Conservation (phyloP, 2,329 filamentous ascomycete genomes). For the Leptodontidium sp. region DNA sequence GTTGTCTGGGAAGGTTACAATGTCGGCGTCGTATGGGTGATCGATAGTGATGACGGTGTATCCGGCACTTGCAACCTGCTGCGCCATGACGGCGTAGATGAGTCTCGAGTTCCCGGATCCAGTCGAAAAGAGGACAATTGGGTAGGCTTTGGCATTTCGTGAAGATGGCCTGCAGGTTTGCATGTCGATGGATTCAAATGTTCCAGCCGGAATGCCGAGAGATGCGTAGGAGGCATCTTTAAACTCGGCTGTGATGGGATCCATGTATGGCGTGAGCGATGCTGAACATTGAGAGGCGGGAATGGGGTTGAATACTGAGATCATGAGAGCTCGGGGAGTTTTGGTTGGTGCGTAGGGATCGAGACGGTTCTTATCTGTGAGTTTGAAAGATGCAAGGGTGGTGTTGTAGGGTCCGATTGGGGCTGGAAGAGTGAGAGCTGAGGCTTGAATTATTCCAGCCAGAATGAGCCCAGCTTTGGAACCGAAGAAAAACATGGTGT, state of each 20-base stretch:
- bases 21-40: slow-evolving; percentile 48
- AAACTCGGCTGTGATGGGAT: slow-evolving; percentile 43
- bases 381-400: slow-evolving; percentile 26
- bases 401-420: slow-evolving; percentile 34
- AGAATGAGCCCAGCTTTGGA: slow-evolving; percentile 6
- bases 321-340: slow-evolving; percentile 41
- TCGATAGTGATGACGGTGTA: slow-evolving; percentile 49
- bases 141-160: slow-evolving; percentile 28
- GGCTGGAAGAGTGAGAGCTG: slow-evolving; percentile 18
- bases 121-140: slow-evolving; percentile 48
- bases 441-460: slow-evolving; percentile 5
- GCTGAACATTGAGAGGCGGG: slow-evolving; percentile 28
- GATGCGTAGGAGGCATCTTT: slow-evolving; percentile 32
- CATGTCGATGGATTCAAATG: slow-evolving; percentile 42
- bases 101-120: slow-evolving; percentile 44
- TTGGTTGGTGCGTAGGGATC: slow-evolving; percentile 43
- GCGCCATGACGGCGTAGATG: slow-evolving; percentile 45
- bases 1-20: slow-evolving; percentile 48
- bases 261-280: slow-evolving; percentile 41
- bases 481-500: background rate
- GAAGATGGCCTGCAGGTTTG: slow-evolving; percentile 32
- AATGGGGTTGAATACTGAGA: slow-evolving; percentile 43
- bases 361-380: slow-evolving; percentile 39
- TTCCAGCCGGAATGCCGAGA: slow-evolving; percentile 43
- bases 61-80: slow-evolving; percentile 47